Conservation (phyloP, 2,329 filamentous ascomycete species). For the Fusarium subtropicale region DNA sequence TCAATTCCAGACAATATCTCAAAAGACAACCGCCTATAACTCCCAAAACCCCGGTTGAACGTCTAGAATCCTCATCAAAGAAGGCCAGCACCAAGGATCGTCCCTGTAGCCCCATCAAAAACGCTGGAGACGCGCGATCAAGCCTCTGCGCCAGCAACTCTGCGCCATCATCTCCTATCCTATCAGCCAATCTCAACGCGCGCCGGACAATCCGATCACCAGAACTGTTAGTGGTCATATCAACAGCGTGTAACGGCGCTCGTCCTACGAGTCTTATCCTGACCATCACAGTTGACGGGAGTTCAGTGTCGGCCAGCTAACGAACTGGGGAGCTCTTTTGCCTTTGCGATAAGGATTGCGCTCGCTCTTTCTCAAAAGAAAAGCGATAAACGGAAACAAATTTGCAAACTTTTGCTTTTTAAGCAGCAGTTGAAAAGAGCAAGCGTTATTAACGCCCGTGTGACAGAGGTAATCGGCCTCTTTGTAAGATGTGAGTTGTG, state of each 20-base stretch:
- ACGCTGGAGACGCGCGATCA: slow-evolving; percentile 1
- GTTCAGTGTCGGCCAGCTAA: slow-evolving; percentile 4
- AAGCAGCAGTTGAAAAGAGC: neutral
- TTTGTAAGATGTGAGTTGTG: slow-evolving; percentile 42
- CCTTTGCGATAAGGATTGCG: slow-evolving; percentile 11
- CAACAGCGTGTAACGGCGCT: slow-evolving; percentile 27
- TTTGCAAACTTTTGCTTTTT: slow-evolving; percentile 4
- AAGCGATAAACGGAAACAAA: slow-evolving; percentile 19
- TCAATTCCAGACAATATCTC: slow-evolving; percentile 36
- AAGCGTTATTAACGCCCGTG: slow-evolving; percentile 3
- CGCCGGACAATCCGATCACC: slow-evolving; percentile 16
- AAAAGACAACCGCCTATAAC: slow-evolving; percentile 14
- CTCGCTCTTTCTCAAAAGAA: slow-evolving; percentile 7
- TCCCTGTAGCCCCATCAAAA: neutral
- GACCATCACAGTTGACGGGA: neutral
- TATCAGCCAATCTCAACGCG: slow-evolving; percentile 38
- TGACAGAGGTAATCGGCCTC: slow-evolving; percentile 16
- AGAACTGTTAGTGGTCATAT: slow-evolving; percentile 16
- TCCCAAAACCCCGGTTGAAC: slow-evolving; percentile 7
- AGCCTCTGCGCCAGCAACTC: slow-evolving; percentile 22
- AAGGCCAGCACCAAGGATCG: neutral
- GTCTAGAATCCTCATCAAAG: neutral
- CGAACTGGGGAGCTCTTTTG: slow-evolving; percentile 4
- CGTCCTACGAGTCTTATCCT: slow-evolving; percentile 11
- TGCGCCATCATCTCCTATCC: slow-evolving; percentile 30